Evolutionary conservation across 164 flowering plant genomes (phyloP), one percentile per base, ranked within the genome.

Genomic region (Platanus orientalis): DNA sequence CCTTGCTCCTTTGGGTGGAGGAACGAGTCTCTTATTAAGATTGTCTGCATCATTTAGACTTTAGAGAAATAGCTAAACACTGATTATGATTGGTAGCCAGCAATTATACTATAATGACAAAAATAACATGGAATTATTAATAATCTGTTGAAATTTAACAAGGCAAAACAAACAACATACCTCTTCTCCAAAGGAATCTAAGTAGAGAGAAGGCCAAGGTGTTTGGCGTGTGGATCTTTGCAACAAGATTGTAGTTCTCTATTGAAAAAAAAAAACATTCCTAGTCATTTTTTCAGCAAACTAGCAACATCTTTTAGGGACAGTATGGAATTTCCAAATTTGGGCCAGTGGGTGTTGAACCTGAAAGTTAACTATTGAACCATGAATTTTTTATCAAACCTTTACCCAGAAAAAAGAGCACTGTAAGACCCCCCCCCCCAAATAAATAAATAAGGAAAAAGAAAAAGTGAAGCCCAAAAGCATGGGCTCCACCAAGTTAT

Each of bases 131-230:
- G 12, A 30, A 32, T 7, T 0, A 28, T 47, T 20, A 19, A 12
- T 12, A 54, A 40, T 21, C 2, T 25, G 13, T 9, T 28, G 5
- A 12, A 5, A 17, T 5, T 32, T 44, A 13, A 19, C 19, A 49
- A 21, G 10, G 20, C 19, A 36, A 11, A 45, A 36, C 40, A 48
- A 23, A 11, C 27, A 47, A 58, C 27, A 71, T 75, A 89, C 99
- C 96, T 91, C 99, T 84, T 94, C 99, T 47, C 99, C 99, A 79
- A 77, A 91, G 49, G 84, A 80, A 76, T 94, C 99, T 79, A 94
- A 80, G 80, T 94, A 94, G 0, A 82, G 94, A 64, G 99, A 94
- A 49, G 92, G 92, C 97, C 97, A 94, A 63, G 63, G 81, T 65
- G 94, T 79, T 59, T 78, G 90, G 1, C 96, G 93, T 32, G 88